A percentile compares a stretch with the other conserved stretches of the same genome.
These are phyloP conservation scores for Leccinum fibrillosum DNA, from an alignment of 768 basidiomycete genomes.

Conservation along the genomic window DNA sequence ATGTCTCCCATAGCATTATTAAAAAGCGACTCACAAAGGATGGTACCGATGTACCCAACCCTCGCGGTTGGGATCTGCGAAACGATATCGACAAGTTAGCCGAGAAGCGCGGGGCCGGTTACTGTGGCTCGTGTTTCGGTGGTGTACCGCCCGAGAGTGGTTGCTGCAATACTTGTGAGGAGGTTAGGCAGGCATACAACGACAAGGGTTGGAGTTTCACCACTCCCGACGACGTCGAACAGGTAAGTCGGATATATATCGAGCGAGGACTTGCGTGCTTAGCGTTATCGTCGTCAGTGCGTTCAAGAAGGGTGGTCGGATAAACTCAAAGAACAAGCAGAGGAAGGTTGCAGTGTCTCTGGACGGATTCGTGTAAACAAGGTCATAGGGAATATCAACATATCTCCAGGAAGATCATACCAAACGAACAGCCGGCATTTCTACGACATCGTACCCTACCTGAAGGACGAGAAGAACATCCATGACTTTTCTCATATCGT, in stretches of 20 bases:
- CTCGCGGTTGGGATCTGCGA: slow-evolving; percentile 59
- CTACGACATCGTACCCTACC: slow-evolving; percentile 91
- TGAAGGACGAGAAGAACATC: slow-evolving; percentile 79
- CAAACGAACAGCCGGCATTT: slow-evolving; percentile 76
- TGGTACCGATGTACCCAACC: slow-evolving; percentile 58
- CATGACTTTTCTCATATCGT: slow-evolving; percentile 94
- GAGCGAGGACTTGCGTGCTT: background rate
- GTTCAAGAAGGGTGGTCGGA: slow-evolving; percentile 93
- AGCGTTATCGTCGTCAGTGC: slow-evolving; percentile 53
- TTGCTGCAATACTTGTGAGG: slow-evolving; percentile 96
- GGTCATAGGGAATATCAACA: slow-evolving; percentile 92
- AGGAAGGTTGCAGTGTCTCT: slow-evolving; percentile 92
- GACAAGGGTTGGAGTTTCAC: slow-evolving; percentile 94
- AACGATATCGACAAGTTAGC: slow-evolving; percentile 87
- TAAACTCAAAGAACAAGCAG: slow-evolving; percentile 85
- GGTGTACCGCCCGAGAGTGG: slow-evolving; percentile 71
- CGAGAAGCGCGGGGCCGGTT: slow-evolving; percentile 53
- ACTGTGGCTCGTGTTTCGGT: slow-evolving; percentile 97
- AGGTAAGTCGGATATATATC: slow-evolving; percentile 50
- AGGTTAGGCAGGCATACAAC: slow-evolving; percentile 86
- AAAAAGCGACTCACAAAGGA: slow-evolving; percentile 71
- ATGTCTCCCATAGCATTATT: slow-evolving; percentile 83
- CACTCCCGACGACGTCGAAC: slow-evolving; percentile 88
- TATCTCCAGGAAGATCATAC: slow-evolving; percentile 95
- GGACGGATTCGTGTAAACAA: slow-evolving; percentile 95